Conservation (phyloP, 371 early-diverging fungal genomes). For the Mortierella polycephala region DNA sequence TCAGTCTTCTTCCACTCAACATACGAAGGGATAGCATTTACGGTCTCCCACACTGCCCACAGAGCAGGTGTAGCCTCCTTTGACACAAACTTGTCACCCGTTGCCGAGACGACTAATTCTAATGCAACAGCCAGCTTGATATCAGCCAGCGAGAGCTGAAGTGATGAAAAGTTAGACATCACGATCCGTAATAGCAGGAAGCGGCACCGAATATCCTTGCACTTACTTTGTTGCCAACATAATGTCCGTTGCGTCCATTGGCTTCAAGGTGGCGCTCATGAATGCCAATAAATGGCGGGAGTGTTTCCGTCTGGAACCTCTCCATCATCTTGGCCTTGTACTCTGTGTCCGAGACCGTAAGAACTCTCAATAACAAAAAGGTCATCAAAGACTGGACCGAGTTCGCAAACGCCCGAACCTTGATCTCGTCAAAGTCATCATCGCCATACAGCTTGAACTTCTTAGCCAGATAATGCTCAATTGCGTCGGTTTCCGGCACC, state of each 20-base stretch:
- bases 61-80: conserved; percentile 35
- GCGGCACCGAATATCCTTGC: not conserved
- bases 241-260: conserved; percentile 31
- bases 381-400: conserved; percentile 13
- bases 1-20: conserved; percentile 30
- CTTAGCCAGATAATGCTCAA: conserved; percentile 33
- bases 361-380: conserved; percentile 16
- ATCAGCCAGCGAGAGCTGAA: conserved; percentile 28
- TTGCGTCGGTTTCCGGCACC: conserved; percentile 40
- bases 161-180: not conserved
- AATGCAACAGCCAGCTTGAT: conserved; percentile 19
- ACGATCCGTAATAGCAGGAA: not conserved
- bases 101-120: conserved; percentile 6
- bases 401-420: conserved; percentile 24
- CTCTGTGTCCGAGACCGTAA: conserved; percentile 12
- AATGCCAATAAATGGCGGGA: conserved; percentile 14
- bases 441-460: conserved; percentile 29
- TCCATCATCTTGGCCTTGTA: conserved; percentile 30
- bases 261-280: conserved; percentile 36
- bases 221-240: conserved; percentile 36
- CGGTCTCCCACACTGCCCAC: conserved; percentile 31
- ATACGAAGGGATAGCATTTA: conserved; percentile 30
- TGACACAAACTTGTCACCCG: conserved; percentile 24
- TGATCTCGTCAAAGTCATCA: conserved; percentile 37
- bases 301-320: conserved; percentile 19